Conservation (phyloP, 352 stramenopile species). For the Globisporangium perplexum region DNA sequence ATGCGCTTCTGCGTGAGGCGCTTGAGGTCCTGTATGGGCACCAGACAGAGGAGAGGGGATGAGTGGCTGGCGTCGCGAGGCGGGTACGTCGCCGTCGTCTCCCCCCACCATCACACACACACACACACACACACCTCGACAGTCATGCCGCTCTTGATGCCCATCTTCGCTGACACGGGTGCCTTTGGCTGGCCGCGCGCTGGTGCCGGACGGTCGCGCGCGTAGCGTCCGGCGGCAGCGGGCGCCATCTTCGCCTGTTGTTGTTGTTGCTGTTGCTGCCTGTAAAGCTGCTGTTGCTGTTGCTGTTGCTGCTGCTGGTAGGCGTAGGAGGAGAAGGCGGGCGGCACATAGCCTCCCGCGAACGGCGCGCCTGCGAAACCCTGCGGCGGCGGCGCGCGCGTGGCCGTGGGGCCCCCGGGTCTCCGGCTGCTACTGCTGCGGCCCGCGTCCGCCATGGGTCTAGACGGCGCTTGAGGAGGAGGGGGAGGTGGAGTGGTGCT, state of each 20-base stretch:
- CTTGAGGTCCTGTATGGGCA: constrained; percentile 51
- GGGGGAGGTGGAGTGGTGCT: no score
- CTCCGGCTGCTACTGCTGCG: constrained; percentile 19
- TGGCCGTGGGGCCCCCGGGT: constrained; percentile 25
- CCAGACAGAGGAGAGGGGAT: not conserved
- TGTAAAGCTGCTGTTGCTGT: constrained; percentile 10
- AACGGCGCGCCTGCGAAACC: constrained; percentile 12
- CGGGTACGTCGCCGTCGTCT: not conserved
- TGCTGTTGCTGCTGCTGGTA: constrained; percentile 31
- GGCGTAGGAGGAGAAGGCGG: not conserved
- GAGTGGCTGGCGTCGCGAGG: not conserved
- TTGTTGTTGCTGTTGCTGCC: constrained; percentile 25
- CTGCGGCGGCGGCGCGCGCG: constrained; percentile 43
- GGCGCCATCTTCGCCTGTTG: constrained; percentile 13
- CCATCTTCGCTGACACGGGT: constrained; percentile 58
- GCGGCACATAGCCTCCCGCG: constrained; percentile 29
- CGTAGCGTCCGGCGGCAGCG: constrained; percentile 7
- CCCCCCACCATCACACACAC: not conserved
- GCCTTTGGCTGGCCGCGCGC: constrained; percentile 23
- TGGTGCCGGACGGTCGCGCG: constrained; percentile 6
- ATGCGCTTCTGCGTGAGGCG: constrained; percentile 82
- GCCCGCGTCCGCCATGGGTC: constrained; percentile 33
- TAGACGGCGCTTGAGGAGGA: not conserved
- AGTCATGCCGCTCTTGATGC: constrained; percentile 88
- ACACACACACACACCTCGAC: constrained; percentile 59